phyloP scores from a whole-genome alignment of 306 rosid species.

The Myrica gale region DNA sequence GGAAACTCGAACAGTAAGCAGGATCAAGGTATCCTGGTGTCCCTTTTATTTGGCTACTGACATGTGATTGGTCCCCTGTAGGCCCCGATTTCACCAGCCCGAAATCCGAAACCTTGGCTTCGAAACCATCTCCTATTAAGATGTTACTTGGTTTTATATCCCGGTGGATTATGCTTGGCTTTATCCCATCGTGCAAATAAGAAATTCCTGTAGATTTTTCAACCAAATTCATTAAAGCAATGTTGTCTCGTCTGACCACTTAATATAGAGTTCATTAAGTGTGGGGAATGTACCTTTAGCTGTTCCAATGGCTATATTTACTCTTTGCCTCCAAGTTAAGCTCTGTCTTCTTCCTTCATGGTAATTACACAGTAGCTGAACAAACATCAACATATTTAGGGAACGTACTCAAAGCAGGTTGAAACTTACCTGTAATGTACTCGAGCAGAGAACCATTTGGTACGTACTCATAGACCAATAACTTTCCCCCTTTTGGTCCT shows the following conservation, averaged over 20 bases:
- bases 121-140: conserved; percentile 65
- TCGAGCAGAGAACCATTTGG: conserved; percentile 82
- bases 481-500: conserved; percentile 51
- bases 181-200: conserved; percentile 69
- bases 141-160: conserved; percentile 85
- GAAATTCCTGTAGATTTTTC: conserved; percentile 53
- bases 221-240: conserved; percentile 9
- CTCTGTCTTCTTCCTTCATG: conserved; percentile 48
- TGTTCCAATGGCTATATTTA: conserved; percentile 76
- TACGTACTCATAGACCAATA: conserved; percentile 71
- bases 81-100: conserved; percentile 78
- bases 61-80: conserved; percentile 67
- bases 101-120: conserved; percentile 88
- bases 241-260: neutral
- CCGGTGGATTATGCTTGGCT: conserved; percentile 69
- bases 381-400: neutral
- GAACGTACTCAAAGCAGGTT: conserved; percentile 1
- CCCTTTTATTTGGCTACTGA: conserved; percentile 86
- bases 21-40: conserved; percentile 95
- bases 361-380: neutral
- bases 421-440: conserved; percentile 55
- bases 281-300: conserved; percentile 53
- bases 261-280: neutral
- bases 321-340: conserved; percentile 81
- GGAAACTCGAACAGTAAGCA: conserved; percentile 71